A percentile compares a stretch with the other conserved stretches of the same genome.
These are phyloP conservation scores for Drechslerella coelobrocha DNA, from an alignment of 2,329 filamentous ascomycete genomes.

Conservation along the genomic window DNA sequence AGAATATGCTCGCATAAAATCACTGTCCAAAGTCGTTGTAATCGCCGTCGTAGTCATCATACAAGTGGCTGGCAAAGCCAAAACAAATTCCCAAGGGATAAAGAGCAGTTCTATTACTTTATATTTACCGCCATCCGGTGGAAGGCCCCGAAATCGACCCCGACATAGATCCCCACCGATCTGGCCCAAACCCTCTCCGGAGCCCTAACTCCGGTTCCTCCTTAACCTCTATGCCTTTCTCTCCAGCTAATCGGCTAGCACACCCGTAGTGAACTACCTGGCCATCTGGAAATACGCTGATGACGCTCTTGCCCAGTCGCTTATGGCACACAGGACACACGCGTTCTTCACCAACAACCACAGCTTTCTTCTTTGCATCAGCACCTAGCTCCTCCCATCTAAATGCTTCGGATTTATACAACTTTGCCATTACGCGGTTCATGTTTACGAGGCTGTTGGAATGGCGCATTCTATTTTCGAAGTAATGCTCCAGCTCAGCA, in stretches of 20 bases:
- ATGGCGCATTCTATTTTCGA: constrained; percentile 84
- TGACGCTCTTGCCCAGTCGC: constrained; percentile 85
- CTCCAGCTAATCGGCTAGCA: constrained; percentile 58
- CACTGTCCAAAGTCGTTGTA: constrained; percentile 19
- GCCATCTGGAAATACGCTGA: constrained; percentile 77
- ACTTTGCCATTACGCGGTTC: constrained; percentile 74
- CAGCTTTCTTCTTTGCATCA: constrained; percentile 71
- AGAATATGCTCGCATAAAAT: constrained; percentile 17
- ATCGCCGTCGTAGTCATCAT: constrained; percentile 27
- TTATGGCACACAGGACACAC: constrained; percentile 94
- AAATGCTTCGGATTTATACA: constrained; percentile 81
- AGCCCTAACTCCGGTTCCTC: constrained; percentile 27
- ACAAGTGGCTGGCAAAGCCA: constrained; percentile 16
- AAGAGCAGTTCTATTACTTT: constrained; percentile 9
- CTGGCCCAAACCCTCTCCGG: constrained; percentile 32
- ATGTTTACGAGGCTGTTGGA: constrained; percentile 84
- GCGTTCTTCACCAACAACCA: constrained; percentile 83
- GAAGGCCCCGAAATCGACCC: constrained; percentile 13
- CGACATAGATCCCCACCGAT: constrained; percentile 31
- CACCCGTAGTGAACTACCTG: constrained; percentile 81
- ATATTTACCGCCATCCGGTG: constrained; percentile 24
- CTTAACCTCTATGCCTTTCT: constrained; percentile 38
- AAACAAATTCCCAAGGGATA: constrained; percentile 3
- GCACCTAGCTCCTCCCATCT: constrained; percentile 75
- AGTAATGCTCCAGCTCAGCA: constrained; percentile 83